These are phyloP conservation scores for Phaeoacremonium minimum DNA, from an alignment of 2,329 filamentous ascomycete species.

Conservation along the genomic window DNA sequence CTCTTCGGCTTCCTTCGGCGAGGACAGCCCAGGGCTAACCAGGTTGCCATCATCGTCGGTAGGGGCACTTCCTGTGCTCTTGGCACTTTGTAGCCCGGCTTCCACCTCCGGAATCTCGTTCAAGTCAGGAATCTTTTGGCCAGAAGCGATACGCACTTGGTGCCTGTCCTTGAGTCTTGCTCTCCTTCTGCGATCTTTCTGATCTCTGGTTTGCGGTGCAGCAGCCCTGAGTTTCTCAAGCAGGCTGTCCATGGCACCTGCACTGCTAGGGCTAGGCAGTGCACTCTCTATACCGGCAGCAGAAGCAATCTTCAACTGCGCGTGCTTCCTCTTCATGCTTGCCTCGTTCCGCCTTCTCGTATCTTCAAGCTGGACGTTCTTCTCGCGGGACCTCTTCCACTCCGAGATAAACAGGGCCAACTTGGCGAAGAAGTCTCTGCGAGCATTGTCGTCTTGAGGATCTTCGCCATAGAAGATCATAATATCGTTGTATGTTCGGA, in stretches of 20 bases:
- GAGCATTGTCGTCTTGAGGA: constrained; percentile 82
- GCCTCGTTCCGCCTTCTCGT: constrained; percentile 80
- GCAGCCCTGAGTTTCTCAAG: constrained; percentile 93
- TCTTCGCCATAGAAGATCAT: constrained; percentile 97
- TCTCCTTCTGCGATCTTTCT: constrained; percentile 81
- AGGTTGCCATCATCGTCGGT: constrained; percentile 45
- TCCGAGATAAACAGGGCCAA: constrained; percentile 84
- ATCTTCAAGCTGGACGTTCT: constrained; percentile 84
- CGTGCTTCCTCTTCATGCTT: constrained; percentile 86
- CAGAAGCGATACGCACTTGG: constrained; percentile 83
- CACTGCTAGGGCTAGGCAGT: constrained; percentile 64
- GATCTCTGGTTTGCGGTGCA: constrained; percentile 82
- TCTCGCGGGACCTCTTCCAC: constrained; percentile 94
- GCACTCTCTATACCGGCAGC: constrained; percentile 36
- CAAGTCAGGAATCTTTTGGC: constrained; percentile 78
- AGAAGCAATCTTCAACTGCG: constrained; percentile 55
- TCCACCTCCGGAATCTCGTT: constrained; percentile 58
- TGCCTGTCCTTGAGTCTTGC: constrained; percentile 87
- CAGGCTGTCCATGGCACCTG: constrained; percentile 92
- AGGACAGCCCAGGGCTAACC: constrained; percentile 45
- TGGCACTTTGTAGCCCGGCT: constrained; percentile 21
- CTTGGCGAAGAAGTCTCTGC: constrained; percentile 93
- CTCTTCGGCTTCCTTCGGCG: constrained; percentile 41
- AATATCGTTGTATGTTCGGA: constrained; percentile 86
- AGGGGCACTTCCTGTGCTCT: constrained; percentile 26